Evolutionary conservation across 2,329 filamentous ascomycete genomes (phyloP).

Genomic region (Verticillium nubilum): DNA sequence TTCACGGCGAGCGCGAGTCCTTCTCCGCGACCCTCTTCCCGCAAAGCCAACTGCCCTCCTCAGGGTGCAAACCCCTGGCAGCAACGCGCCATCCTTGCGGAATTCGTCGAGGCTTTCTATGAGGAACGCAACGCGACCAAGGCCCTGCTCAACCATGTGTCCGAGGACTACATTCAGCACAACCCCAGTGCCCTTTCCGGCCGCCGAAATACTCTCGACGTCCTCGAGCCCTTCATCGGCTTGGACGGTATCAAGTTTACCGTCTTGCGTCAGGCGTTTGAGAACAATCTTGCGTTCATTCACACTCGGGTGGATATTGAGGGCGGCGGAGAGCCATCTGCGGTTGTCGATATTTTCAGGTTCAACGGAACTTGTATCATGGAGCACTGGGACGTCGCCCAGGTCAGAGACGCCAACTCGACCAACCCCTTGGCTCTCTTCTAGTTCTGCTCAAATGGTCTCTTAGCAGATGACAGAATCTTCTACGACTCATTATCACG

Average conservation of each 20-base stretch:
- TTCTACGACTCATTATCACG: too few species aligned
- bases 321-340: background rate
- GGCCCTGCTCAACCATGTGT: conserved; percentile 6
- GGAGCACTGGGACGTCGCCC: conserved; percentile 12
- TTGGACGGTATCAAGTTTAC: conserved; percentile 1
- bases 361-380: conserved; percentile 11
- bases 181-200: conserved; percentile 8
- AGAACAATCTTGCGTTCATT: conserved; percentile 4
- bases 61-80: background rate
- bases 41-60: too few species aligned
- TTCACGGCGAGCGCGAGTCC: too few species aligned
- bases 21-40: too few species aligned
- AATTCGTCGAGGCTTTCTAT: conserved; percentile 6
- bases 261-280: conserved; percentile 3
- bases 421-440: conserved; percentile 5
- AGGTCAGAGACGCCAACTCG: conserved; percentile 3
- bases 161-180: conserved; percentile 11
- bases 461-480: too few species aligned
- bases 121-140: conserved; percentile 4
- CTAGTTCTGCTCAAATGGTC: too few species aligned
- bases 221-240: background rate
- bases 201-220: conserved; percentile 1
- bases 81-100: conserved; percentile 1
- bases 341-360: conserved; percentile 9
- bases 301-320: conserved; percentile 7